phyloP scores from a whole-genome alignment of 108 stramenopile species.

The Cyclotella kingstonii region DNA sequence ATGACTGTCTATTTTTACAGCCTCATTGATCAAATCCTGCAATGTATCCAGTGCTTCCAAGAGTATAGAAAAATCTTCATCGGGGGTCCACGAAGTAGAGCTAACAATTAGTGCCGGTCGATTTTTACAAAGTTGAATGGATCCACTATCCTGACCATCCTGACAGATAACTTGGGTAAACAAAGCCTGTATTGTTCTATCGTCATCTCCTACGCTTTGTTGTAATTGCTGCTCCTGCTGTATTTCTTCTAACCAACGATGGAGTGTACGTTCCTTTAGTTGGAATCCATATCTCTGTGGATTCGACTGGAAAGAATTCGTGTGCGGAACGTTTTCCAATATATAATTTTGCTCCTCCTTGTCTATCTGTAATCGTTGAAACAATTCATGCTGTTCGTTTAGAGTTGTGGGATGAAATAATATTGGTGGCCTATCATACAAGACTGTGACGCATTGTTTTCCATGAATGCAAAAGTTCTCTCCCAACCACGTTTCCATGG shows the following conservation, averaged over 20 bases:
- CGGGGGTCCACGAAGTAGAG: constrained; percentile 97
- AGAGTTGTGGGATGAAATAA: constrained; percentile 72
- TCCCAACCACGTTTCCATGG: constrained; percentile 83
- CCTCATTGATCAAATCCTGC: constrained; percentile 9
- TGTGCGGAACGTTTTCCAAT: too few species aligned
- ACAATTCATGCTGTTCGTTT: constrained; percentile 74
- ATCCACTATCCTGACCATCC: constrained; percentile 4
- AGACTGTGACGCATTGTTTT: constrained; percentile 42
- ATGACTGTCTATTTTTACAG: too few species aligned
- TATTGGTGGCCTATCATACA: constrained; percentile 90
- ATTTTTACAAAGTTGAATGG: constrained; percentile 33
- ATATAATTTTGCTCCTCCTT: constrained; percentile 13
- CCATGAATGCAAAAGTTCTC: constrained; percentile 64
- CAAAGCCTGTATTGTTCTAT: constrained; percentile 45
- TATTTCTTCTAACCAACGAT: background rate
- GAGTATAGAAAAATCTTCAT: constrained; percentile 97
- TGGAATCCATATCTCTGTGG: too few species aligned
- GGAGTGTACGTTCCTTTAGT: background rate
- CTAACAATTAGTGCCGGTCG: constrained; percentile 90
- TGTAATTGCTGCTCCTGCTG: constrained; percentile 21
- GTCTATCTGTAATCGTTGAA: constrained; percentile 46
- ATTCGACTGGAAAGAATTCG: too few species aligned
- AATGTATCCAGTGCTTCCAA: constrained; percentile 72
- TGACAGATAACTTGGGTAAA: constrained; percentile 47
- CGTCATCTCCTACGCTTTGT: constrained; percentile 12